Evolutionary conservation across 2,329 filamentous ascomycete species (phyloP), one percentile per base, ranked within the genome.

Genomic region (Penicillium sclerotigenum): DNA sequence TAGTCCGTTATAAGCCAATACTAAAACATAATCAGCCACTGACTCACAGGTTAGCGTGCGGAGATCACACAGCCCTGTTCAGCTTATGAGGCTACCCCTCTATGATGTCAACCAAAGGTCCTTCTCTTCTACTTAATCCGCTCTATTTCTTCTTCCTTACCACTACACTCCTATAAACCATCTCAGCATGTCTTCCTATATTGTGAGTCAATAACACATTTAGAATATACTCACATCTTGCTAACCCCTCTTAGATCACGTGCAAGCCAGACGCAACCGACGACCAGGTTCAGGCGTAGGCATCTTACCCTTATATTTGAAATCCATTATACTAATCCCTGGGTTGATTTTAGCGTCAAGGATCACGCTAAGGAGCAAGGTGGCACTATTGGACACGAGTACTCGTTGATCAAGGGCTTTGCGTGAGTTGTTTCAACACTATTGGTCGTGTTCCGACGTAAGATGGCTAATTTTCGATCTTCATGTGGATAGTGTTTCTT

Each of bases 391-490:
- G 11, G 16, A 34, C 53, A 56, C 14, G 53, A 56, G 13, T 56
- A 56, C 28, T 14, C 16, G 3, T 31, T 56, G 50, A 57, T 52
- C 54, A 57, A 57, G 50, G 50, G 46, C 41, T 57, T 57, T 38
- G 20, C 41, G 46, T 54, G n/a, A 49, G 50, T 48, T 52, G 7
- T 29, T n/a, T 22, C 6, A 10, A 46, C 14, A 22, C 11, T 31
- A 16, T 36, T 1, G 18, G 29, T 22, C 29, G 7, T 42, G 14
- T 26, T 46, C 22, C 6, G n/a, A 22, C 2, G 8, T 10, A 20
- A n/a, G 43, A 24, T 34, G 29, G 43, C 45, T 53, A 24, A 31
- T 33, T 18, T 11, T 38, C 5, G 37, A 4, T 36, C 20, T 24
- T 24, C n/a, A n/a, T n/a, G 3, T 52, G 14, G 14, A 18, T 11